Conservation (phyloP, 2,329 filamentous ascomycete genomes). For the Hypoxylon sp. region DNA sequence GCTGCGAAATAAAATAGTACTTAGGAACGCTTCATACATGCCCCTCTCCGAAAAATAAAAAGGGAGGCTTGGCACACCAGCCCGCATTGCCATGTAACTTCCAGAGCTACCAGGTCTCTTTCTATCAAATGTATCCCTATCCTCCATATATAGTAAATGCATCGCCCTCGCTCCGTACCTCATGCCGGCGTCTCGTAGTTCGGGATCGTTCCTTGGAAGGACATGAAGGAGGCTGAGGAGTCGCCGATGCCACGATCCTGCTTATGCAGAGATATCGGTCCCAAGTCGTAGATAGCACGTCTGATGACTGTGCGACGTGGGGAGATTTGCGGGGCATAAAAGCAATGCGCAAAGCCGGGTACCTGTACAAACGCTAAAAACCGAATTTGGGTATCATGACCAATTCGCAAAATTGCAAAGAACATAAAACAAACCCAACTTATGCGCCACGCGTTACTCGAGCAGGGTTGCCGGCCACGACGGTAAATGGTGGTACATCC, state of each 20-base stretch:
- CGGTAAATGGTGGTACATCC: conserved; percentile 77
- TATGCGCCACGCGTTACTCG: conserved; percentile 64
- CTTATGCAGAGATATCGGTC: not conserved
- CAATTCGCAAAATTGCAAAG: conserved; percentile 22
- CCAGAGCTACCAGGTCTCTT: conserved; percentile 36
- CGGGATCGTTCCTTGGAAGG: not conserved
- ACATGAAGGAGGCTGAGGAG: not conserved
- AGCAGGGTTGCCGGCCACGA: conserved; percentile 79
- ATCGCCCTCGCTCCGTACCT: not conserved
- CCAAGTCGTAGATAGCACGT: conserved; percentile 5
- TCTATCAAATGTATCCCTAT: conserved; percentile 21
- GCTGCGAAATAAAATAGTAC: not conserved
- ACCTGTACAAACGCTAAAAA: conserved; percentile 6
- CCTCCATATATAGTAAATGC: conserved; percentile 10
- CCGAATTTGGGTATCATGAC: conserved; percentile 27
- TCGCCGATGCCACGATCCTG: not conserved
- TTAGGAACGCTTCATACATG: not conserved
- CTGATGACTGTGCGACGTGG: not conserved
- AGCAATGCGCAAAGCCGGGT: not conserved
- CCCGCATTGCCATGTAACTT: conserved; percentile 24
- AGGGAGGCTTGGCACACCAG: conserved; percentile 2
- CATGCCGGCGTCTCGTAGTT: not conserved
- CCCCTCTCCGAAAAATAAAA: not conserved
- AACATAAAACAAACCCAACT: conserved; percentile 18
- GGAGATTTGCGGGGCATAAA: not conserved